Percentiles rank a stretch among this genome's conserved stretches.
These are phyloP conservation scores for Maudiozyma serrabonitensis DNA, from an alignment of 805 yeast genomes.

Conservation along the genomic window DNA sequence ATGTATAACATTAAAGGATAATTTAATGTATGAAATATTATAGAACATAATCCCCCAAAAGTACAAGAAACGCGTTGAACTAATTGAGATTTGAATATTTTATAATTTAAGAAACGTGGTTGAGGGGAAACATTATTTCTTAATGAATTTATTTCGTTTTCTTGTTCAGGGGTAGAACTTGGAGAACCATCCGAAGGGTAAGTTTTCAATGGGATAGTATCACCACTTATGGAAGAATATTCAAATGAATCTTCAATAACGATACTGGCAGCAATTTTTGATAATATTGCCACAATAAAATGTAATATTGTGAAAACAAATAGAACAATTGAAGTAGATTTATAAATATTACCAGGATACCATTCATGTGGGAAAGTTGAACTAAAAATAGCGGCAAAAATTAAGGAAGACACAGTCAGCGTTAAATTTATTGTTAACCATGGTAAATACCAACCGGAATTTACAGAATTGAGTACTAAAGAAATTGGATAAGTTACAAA, in stretches of 20 bases:
- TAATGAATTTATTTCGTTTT: not conserved
- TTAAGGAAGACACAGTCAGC: conserved; percentile 40
- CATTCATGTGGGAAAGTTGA: conserved; percentile 45
- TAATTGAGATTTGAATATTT: not conserved
- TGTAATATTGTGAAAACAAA: conserved; percentile 46
- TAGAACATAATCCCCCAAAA: not conserved
- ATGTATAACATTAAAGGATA: conserved; percentile 57
- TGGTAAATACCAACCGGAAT: conserved; percentile 50
- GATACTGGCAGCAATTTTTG: conserved; percentile 30
- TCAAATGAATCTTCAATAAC: conserved; percentile 16
- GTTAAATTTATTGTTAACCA: conserved; percentile 42
- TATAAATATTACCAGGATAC: conserved; percentile 71
- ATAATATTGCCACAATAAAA: conserved; percentile 42
- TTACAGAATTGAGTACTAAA: conserved; percentile 52
- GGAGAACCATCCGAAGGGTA: not conserved
- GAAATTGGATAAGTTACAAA: conserved; percentile 57
- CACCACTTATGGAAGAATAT: not conserved
- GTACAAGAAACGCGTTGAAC: not conserved
- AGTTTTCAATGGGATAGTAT: not conserved
- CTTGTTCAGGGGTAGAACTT: not conserved
- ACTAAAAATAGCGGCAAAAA: conserved; percentile 48
- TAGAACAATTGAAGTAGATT: conserved; percentile 53
- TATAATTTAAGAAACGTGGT: not conserved
- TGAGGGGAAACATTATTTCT: not conserved
- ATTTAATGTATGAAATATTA: conserved; percentile 44